phyloP scores from a whole-genome alignment of 306 rosid species.

The Spatholobus suberectus region DNA sequence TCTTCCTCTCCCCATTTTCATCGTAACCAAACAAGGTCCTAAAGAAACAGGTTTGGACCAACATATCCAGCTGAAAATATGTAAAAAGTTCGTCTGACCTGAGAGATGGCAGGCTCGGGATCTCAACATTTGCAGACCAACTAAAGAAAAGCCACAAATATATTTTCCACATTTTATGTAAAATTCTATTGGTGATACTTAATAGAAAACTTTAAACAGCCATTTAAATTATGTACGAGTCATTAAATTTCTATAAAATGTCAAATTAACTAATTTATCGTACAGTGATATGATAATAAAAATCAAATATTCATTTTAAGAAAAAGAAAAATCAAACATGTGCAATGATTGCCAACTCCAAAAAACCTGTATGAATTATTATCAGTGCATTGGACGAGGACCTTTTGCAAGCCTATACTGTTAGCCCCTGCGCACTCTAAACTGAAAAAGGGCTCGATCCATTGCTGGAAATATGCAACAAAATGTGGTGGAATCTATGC shows the following conservation, averaged over 20 bases:
- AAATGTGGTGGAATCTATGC: conserved; percentile 41
- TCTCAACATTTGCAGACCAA: conserved; percentile 29
- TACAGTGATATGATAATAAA: not conserved
- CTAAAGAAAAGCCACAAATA: not conserved
- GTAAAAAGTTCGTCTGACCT: conserved; percentile 1
- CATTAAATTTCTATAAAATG: not conserved
- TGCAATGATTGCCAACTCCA: conserved; percentile 28
- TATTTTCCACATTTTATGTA: not conserved
- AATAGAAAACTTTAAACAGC: not conserved
- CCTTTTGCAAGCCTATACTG: conserved; percentile 24
- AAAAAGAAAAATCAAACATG: not conserved
- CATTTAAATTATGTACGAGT: not conserved
- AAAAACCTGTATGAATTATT: not conserved
- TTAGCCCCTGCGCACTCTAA: conserved; percentile 14
- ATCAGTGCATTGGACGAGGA: not conserved
- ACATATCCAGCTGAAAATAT: conserved; percentile 23
- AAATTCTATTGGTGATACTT: not conserved
- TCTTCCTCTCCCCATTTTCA: no score
- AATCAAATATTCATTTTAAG: not conserved
- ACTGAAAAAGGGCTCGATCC: conserved; percentile 6
- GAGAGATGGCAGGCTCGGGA: not conserved
- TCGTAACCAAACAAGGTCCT: no score
- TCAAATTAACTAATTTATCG: not conserved
- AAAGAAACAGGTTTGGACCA: conserved; percentile 18
- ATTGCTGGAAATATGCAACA: conserved; percentile 48